Evolutionary conservation across 2,329 filamentous ascomycete genomes (phyloP).

Genomic region (Cladosporium sp.): DNA sequence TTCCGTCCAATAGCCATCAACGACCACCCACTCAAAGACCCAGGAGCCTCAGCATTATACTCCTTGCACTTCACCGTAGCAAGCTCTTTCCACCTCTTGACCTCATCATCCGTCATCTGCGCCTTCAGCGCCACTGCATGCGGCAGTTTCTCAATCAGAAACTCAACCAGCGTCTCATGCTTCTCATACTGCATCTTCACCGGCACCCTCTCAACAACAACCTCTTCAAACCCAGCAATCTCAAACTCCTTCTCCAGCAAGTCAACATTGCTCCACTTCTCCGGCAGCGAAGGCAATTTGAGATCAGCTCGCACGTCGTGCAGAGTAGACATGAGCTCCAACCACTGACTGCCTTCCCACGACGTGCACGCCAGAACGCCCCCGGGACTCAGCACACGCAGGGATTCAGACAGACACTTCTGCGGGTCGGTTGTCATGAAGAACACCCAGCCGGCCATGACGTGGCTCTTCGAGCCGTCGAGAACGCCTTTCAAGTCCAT

Average conservation of each 20-base stretch:
- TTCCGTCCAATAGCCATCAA: conserved; percentile 33
- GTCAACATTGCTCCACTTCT: conserved; percentile 26
- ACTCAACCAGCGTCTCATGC: conserved; percentile 24
- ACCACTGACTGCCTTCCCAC: conserved; percentile 34
- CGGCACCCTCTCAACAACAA: conserved; percentile 25
- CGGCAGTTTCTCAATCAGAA: conserved; percentile 28
- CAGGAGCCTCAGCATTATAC: conserved; percentile 28
- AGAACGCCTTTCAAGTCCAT: conserved; percentile 29
- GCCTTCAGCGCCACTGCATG: conserved; percentile 26
- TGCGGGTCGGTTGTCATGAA: conserved; percentile 33
- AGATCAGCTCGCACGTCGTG: conserved; percentile 25
- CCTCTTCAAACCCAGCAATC: conserved; percentile 33
- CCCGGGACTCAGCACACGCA: conserved; percentile 28
- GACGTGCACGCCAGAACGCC: conserved; percentile 31
- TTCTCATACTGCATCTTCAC: conserved; percentile 29
- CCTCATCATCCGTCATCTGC: conserved; percentile 29
- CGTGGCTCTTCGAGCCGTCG: conserved; percentile 29
- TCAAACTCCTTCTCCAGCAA: conserved; percentile 29
- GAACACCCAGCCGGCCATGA: conserved; percentile 36
- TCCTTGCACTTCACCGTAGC: conserved; percentile 26
- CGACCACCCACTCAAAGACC: conserved; percentile 28
- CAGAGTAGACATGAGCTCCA: conserved; percentile 28
- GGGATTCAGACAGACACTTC: conserved; percentile 29
- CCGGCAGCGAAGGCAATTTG: conserved; percentile 25
- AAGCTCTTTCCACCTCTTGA: conserved; percentile 20